phyloP scores from a whole-genome alignment of 2,329 filamentous ascomycete genomes.

The Neophaeococcomyces aloes region DNA sequence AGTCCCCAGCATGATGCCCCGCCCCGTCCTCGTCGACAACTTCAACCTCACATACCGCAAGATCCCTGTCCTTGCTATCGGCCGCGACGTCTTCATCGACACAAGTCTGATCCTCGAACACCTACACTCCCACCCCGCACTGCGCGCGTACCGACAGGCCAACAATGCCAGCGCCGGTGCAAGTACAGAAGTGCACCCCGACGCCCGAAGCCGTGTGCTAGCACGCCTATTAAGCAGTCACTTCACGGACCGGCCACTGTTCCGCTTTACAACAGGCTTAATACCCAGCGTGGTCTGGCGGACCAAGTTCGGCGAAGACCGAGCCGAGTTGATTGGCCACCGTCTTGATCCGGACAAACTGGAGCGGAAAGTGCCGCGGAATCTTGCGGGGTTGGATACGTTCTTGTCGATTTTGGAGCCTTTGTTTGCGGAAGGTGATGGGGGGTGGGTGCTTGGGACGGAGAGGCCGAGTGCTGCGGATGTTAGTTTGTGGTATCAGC shows the following conservation, averaged over 20 bases:
- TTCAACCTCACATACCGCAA: conserved; percentile 60
- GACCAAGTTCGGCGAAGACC: conserved; percentile 15
- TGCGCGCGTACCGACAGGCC: not conserved
- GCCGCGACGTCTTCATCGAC: conserved; percentile 37
- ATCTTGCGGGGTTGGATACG: conserved; percentile 15
- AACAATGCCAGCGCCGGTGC: not conserved
- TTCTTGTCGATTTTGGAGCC: conserved; percentile 17
- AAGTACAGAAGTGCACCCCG: not conserved
- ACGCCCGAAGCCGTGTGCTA: not conserved
- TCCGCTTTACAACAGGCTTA: conserved; percentile 17
- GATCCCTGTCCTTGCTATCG: conserved; percentile 57
- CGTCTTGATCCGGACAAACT: conserved; percentile 17
- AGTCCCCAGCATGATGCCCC: conserved; percentile 49
- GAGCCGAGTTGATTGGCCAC: conserved; percentile 18
- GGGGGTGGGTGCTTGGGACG: conserved; percentile 3
- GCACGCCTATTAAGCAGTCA: conserved; percentile 7
- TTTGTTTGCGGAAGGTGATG: conserved; percentile 7
- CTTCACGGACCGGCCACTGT: conserved; percentile 18
- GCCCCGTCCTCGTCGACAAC: conserved; percentile 47
- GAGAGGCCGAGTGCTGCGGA: conserved; percentile 13
- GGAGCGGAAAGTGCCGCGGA: conserved; percentile 16
- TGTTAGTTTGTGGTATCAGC: conserved; percentile 16
- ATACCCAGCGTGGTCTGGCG: conserved; percentile 18
- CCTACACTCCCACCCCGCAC: conserved; percentile 9
- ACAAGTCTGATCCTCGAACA: conserved; percentile 17